Evolutionary conservation across 495 filamentous ascomycete species (phyloP).

Genomic region (Saxophila tyrrhenica): DNA sequence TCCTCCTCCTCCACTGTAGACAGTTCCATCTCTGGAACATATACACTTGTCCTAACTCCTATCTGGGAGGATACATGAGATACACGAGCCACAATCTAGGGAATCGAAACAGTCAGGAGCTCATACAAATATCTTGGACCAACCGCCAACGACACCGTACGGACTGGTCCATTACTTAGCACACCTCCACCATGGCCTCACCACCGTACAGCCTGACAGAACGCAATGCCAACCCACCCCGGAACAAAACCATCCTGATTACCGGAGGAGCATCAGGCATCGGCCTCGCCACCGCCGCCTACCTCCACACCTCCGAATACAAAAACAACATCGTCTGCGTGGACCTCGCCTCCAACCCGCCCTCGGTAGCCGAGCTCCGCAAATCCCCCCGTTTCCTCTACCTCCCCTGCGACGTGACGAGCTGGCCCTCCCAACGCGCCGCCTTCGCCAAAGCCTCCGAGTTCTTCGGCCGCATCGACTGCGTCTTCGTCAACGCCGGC

Average conservation of each 20-base stretch:
- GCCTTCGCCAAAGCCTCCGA: constrained; percentile 23
- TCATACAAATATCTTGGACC: too few relatives aligned
- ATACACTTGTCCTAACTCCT: too few relatives aligned
- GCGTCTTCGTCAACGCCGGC: constrained; percentile 28
- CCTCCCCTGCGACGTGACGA: constrained; percentile 26
- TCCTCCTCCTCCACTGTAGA: too few relatives aligned
- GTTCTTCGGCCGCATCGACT: constrained; percentile 25
- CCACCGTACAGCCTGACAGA: constrained; percentile 11
- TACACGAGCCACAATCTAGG: too few relatives aligned
- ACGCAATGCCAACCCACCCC: constrained; percentile 8
- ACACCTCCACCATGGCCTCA: constrained; percentile 11
- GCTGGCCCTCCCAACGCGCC: constrained; percentile 21
- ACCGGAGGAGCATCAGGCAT: constrained; percentile 29
- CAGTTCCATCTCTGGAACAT: too few relatives aligned
- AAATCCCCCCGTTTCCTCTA: constrained; percentile 20
- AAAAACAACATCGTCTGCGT: constrained; percentile 24
- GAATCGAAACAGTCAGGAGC: too few relatives aligned
- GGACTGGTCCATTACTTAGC: too few relatives aligned
- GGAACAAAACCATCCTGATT: constrained; percentile 27
- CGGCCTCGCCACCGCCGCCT: constrained; percentile 27
- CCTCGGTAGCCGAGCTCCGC: constrained; percentile 9
- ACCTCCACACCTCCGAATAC: constrained; percentile 20
- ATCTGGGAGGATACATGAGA: too few relatives aligned
- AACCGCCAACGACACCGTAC: too few relatives aligned
- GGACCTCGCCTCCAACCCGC: constrained; percentile 19